Percentiles rank a stretch among this genome's conserved stretches.
Conservation (phyloP, 176 grass and related monocot species). For the Lolium rigidum region DNA sequence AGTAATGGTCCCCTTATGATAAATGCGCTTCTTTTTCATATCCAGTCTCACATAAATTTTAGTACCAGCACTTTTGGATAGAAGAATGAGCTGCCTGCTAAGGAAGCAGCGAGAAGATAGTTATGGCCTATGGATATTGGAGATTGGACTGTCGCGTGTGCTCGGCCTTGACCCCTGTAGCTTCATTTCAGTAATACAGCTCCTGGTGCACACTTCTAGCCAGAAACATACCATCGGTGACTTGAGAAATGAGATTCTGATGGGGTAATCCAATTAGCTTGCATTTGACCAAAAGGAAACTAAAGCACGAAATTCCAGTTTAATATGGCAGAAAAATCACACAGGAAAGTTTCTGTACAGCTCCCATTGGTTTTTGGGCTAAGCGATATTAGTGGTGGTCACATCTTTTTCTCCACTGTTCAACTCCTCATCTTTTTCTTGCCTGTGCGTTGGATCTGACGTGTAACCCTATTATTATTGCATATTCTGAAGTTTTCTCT, state of each 20-base stretch:
- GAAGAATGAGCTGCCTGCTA: not conserved
- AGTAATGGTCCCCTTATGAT: not conserved
- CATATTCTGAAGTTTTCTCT: conserved; percentile 5
- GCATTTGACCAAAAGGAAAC: conserved; percentile 38
- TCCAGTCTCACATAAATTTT: not conserved
- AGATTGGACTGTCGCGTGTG: not conserved
- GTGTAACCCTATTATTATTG: conserved; percentile 34
- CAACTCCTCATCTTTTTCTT: not conserved
- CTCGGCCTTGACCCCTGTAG: not conserved
- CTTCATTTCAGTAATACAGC: conserved; percentile 22
- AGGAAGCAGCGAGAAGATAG: not conserved
- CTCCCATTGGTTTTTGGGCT: not conserved
- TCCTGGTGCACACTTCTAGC: not conserved
- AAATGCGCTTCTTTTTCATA: not conserved
- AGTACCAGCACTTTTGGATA: not conserved
- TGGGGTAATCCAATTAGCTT: not conserved
- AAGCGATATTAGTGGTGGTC: conserved; percentile 1
- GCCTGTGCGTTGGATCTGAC: conserved; percentile 47
- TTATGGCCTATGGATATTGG: not conserved
- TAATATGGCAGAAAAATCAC: not conserved
- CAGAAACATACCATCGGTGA: not conserved
- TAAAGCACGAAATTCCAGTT: not conserved
- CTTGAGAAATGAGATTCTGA: not conserved
- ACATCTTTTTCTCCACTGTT: not conserved
- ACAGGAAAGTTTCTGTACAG: conserved; percentile 28